Conservation (phyloP, 305 asterid species). For the Caryopteris hybrid region DNA sequence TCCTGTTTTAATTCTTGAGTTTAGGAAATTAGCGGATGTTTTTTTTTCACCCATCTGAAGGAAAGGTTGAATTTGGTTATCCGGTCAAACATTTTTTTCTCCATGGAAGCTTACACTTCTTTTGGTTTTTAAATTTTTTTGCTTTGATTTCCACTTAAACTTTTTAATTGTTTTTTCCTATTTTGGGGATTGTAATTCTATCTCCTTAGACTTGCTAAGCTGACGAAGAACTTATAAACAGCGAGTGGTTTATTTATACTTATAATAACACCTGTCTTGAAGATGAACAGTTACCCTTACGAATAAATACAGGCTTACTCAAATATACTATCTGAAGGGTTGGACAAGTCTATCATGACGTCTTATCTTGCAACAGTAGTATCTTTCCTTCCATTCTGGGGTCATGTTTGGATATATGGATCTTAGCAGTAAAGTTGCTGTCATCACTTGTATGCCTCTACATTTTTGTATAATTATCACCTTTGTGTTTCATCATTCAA, state of each 20-base stretch:
- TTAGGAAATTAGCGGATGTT: neutral
- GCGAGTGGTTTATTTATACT: neutral
- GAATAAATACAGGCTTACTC: neutral
- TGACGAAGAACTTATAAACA: neutral
- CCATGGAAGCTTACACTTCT: neutral
- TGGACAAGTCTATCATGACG: neutral
- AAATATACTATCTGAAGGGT: neutral
- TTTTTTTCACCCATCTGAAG: neutral
- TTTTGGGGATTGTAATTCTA: neutral
- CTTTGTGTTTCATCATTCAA: constrained; percentile 18
- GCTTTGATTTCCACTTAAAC: neutral
- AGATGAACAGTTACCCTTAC: neutral
- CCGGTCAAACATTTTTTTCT: neutral
- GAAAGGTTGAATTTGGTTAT: constrained; percentile 6
- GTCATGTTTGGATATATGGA: constrained; percentile 2
- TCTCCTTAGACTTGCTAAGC: neutral
- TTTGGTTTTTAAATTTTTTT: neutral
- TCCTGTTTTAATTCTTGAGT: neutral
- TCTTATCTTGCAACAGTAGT: constrained; percentile 5
- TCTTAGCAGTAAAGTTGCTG: constrained; percentile 9
- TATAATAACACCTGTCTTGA: neutral
- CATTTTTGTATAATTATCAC: neutral
- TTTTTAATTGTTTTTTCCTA: no score
- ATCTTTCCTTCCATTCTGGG: neutral
- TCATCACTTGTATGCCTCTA: neutral